Conservation (phyloP, 2,329 filamentous ascomycete species). For the Fusarium oligoseptatum region DNA sequence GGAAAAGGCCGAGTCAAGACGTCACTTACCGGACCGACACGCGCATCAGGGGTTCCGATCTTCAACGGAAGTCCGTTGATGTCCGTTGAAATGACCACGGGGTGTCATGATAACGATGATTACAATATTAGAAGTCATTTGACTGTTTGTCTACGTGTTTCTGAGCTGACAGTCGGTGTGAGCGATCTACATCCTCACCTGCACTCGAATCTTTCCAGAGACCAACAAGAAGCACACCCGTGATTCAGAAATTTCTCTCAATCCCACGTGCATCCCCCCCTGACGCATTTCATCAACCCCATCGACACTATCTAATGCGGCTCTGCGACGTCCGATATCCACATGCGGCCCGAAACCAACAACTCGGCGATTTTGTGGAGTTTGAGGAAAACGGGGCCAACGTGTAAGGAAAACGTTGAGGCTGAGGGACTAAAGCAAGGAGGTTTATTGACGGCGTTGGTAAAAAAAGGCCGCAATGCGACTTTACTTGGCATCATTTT, state of each 20-base stretch:
- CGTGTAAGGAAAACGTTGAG: not conserved
- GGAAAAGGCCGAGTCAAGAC: not conserved
- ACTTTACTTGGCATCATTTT: not conserved
- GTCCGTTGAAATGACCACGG: not conserved
- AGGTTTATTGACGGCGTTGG: not conserved
- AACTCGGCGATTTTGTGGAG: slow-evolving; percentile 5
- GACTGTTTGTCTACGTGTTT: not conserved
- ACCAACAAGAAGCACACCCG: not conserved
- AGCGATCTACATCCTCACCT: not conserved
- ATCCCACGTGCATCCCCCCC: not conserved
- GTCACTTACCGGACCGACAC: not conserved
- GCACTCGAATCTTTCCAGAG: not conserved
- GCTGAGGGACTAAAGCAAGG: not conserved
- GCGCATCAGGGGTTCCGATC: not conserved
- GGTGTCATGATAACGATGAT: not conserved
- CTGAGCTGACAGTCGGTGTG: not conserved
- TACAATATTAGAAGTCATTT: not conserved
- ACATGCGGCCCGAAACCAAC: slow-evolving; percentile 9
- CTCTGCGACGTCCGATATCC: slow-evolving; percentile 5
- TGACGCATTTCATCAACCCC: not conserved
- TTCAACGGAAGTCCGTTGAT: not conserved
- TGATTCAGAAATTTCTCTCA: not conserved
- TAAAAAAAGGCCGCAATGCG: not conserved
- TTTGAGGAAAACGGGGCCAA: not conserved
- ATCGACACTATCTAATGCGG: slow-evolving; percentile 4